Base-by-base conservation (phyloP, 352 stramenopile species). In the Nothophytophthora sp. region DNA sequence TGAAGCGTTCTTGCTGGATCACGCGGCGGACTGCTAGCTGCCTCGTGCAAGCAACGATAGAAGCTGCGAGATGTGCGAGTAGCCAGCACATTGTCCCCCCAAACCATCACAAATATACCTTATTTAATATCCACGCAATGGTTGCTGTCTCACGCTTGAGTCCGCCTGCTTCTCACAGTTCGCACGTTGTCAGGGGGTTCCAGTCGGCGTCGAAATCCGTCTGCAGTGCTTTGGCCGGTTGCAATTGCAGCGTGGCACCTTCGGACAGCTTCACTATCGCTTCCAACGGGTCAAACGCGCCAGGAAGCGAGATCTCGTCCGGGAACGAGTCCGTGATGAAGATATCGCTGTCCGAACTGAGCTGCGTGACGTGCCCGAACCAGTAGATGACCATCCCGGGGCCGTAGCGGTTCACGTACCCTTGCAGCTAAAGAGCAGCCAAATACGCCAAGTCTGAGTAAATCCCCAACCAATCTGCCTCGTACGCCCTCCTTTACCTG, bases 331-430 rank as follows among this genome's bases (percentile, higher is more conserved):
- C 66, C n/a, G 73, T 72, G 48, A 89, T 78, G 38, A 83, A 67
- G 54, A 92, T 70, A 34, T 88, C 72, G 19, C 55, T 54, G 40
- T 89, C 73, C 1, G 62, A 67, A 46, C 66, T 80, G 22, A 91
- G 68, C 25, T 77, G 68, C 12, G 63, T 54, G 20, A 90, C 71
- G 49, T 90, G 70, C 20, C 85, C 84, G 32, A 91, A 88, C 86
- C 86, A 96, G 62, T 96, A 96, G 49, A 96, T 89, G 23, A 95
- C 79, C 73, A 95, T 88, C n/a, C 86, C 86, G 1, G 81, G 77
- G 1, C 83, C 86, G 50, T 86, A 95, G 0, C 83, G 79, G 51
- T 93, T 88, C 32, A 90, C 78, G 44, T 95, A 95, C 8, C 76
- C 80, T 75, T 88, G 75, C 22, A 86, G 45, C 67, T 90, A 0